phyloP scores from a whole-genome alignment of 352 stramenopile genomes.

The Globisporangium viniferum region DNA sequence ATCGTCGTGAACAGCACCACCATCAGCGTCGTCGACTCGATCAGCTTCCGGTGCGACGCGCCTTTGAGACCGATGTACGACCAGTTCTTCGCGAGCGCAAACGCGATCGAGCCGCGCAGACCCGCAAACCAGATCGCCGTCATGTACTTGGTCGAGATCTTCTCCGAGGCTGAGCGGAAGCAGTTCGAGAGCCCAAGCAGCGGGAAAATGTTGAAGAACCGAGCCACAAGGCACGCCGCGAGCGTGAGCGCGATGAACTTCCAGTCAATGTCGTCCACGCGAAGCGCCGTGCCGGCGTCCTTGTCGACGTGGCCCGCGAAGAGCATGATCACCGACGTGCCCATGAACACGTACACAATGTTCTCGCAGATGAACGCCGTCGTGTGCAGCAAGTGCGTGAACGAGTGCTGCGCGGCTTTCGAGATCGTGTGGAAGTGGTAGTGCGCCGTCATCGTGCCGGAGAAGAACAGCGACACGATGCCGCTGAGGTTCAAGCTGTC shows the following conservation, averaged over 20 bases:
- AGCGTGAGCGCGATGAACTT: conserved; percentile 79
- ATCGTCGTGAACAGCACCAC: conserved; percentile 87
- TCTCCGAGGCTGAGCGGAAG: conserved; percentile 42
- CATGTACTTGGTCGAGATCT: conserved; percentile 77
- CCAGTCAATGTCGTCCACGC: conserved; percentile 80
- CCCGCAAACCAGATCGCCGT: conserved; percentile 91
- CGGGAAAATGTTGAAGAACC: conserved; percentile 79
- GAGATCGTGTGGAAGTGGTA: conserved; percentile 88
- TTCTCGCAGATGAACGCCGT: conserved; percentile 79
- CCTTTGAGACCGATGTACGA: conserved; percentile 69
- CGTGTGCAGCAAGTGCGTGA: conserved; percentile 83
- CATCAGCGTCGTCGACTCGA: conserved; percentile 86
- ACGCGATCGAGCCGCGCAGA: conserved; percentile 92
- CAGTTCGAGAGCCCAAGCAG: conserved; percentile 73
- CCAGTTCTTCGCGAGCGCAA: conserved; percentile 87
- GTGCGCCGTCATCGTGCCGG: conserved; percentile 85
- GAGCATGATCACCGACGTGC: conserved; percentile 80
- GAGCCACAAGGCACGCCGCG: conserved; percentile 58
- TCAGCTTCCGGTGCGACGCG: conserved; percentile 69
- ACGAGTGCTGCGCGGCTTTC: conserved; percentile 74
- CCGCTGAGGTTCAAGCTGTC: conserved; percentile 82
- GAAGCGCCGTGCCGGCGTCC: conserved; percentile 50
- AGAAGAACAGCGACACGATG: conserved; percentile 95
- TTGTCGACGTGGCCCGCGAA: conserved; percentile 69
- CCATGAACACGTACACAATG: conserved; percentile 88